These are phyloP conservation scores for Madurella fahalii DNA, from an alignment of 2,329 filamentous ascomycete species.

Conservation along the genomic window DNA sequence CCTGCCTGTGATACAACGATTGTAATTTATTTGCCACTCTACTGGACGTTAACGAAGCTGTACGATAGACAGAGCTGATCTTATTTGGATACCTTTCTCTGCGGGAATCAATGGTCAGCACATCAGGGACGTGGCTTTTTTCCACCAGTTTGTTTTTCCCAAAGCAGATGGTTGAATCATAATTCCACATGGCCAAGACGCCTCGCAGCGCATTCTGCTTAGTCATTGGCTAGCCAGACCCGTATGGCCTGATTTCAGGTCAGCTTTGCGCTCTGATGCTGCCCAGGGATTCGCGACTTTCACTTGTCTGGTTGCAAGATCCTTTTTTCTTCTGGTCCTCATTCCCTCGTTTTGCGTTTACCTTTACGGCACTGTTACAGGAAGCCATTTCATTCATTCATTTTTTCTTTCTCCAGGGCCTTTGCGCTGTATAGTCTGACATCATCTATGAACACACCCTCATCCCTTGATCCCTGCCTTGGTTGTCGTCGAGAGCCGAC, in stretches of 20 bases:
- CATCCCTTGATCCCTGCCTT: no score
- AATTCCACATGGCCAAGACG: background rate
- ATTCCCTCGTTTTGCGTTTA: no score
- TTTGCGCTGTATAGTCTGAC: no score
- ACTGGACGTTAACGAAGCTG: conserved; percentile 1
- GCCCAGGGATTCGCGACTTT: background rate
- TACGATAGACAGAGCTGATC: background rate
- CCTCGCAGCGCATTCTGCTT: conserved; percentile 5
- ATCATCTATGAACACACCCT: no score
- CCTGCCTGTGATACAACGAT: background rate
- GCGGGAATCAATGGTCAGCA: background rate
- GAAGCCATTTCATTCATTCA: no score
- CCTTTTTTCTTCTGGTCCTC: no score
- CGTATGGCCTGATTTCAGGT: background rate
- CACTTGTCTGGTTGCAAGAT: background rate
- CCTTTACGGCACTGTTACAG: no score
- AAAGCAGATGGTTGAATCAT: background rate
- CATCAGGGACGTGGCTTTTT: background rate
- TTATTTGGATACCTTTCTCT: background rate
- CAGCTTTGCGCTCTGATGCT: background rate
- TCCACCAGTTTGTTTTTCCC: background rate
- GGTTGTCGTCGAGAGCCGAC: no score
- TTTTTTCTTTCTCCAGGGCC: no score
- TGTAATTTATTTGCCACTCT: conserved; percentile 14
- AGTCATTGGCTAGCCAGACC: conserved; percentile 14